Conservation (phyloP, 2,329 filamentous ascomycete species). For the Sporothrix luriei region DNA sequence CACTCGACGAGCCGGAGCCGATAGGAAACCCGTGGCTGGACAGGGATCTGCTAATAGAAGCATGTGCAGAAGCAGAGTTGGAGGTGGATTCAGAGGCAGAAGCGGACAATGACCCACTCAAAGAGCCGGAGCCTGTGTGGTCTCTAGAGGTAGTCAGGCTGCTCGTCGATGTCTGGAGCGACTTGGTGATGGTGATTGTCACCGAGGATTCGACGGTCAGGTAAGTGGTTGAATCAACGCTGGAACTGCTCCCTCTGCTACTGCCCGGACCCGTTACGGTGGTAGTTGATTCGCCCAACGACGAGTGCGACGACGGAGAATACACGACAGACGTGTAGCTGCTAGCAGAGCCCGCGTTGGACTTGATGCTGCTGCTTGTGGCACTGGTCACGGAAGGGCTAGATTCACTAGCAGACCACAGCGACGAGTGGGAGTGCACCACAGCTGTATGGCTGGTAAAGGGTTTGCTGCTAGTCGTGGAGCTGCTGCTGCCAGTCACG, state of each 20-base stretch:
- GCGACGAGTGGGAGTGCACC: background rate
- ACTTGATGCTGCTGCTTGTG: background rate
- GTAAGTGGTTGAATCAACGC: background rate
- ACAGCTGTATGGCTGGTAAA: background rate
- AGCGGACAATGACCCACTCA: background rate
- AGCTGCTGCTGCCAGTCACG: background rate
- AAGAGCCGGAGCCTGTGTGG: background rate
- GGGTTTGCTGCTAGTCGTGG: background rate
- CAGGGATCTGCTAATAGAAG: background rate
- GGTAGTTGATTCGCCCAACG: background rate
- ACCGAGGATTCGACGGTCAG: conserved; percentile 29
- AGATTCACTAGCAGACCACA: background rate
- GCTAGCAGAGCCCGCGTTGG: conserved; percentile 13
- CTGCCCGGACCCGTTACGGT: background rate
- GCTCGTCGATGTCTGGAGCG: background rate
- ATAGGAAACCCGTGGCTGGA: background rate
- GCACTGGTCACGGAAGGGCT: background rate
- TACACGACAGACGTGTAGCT: background rate
- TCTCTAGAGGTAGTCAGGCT: conserved; percentile 4
- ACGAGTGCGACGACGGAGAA: background rate
- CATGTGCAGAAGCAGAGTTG: background rate
- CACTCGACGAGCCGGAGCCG: background rate
- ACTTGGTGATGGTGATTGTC: conserved; percentile 18
- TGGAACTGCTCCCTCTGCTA: conserved; percentile 2
- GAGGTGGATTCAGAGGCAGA: background rate